Evolutionary conservation across 805 yeast species (phyloP).

Genomic region (Starmerella sp.): DNA sequence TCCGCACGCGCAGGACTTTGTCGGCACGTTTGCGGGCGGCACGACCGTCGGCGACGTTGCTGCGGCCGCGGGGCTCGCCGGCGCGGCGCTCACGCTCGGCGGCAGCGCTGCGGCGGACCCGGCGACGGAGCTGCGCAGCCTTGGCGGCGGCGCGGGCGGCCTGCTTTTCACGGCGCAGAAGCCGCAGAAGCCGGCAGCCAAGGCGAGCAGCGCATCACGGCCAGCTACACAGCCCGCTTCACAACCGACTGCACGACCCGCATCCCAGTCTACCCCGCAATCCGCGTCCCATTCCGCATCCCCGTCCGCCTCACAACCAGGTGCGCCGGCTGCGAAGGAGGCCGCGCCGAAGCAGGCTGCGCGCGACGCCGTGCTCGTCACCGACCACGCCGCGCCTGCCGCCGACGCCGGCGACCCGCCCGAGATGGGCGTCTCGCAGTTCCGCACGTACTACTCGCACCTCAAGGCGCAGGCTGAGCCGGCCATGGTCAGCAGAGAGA

Average conservation of each 20-base stretch:
- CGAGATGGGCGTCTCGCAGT: conserved; percentile 43
- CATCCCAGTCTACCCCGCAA: too few relatives aligned
- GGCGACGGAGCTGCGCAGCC: conserved; percentile 1
- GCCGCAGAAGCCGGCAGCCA: not conserved
- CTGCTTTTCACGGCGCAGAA: conserved; percentile 8
- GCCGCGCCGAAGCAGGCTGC: not conserved
- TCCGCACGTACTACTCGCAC: conserved; percentile 42
- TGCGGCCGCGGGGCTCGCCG: conserved; percentile 9
- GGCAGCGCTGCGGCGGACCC: not conserved
- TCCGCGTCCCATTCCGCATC: not conserved
- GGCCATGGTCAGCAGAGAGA: conserved; percentile 35
- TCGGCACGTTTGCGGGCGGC: conserved; percentile 14
- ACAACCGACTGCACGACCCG: not conserved
- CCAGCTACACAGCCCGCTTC: not conserved
- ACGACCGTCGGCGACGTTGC: conserved; percentile 8
- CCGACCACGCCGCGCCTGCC: not conserved
- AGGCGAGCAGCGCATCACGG: not conserved
- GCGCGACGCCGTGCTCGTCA: not conserved
- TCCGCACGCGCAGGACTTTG: conserved; percentile 13
- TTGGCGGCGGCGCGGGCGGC: conserved; percentile 14
- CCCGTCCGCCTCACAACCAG: not conserved
- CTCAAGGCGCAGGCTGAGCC: conserved; percentile 33
- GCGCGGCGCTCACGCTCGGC: conserved; percentile 8
- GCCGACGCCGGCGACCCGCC: conserved; percentile 27
- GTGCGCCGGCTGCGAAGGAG: not conserved